Base-by-base conservation (phyloP, 768 basidiomycete species). In the Rhodotorula babjevae region DNA sequence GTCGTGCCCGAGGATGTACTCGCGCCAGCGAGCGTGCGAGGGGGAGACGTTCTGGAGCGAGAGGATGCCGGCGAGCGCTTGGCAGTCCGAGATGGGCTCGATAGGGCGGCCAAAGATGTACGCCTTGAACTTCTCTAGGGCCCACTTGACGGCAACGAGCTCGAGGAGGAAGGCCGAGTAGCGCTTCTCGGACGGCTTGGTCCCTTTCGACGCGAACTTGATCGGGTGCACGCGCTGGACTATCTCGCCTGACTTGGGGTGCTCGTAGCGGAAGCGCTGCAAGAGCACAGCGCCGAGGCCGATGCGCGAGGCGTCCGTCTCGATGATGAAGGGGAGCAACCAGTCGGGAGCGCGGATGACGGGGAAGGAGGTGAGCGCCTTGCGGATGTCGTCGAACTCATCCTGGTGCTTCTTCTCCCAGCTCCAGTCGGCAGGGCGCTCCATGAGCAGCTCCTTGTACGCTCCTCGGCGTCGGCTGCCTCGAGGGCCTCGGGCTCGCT, bases 131-230 rank as follows among this genome's bases (percentile, higher is more conserved):
- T 59, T 59, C 58, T 59, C 58, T 36, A 59, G 33, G 1, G 58
- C 31, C 58, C 58, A 59, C 36, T 59, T 59, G 36, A 59, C 58
- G 23, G 33, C 31, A 36, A 59, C 58, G 36, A 59, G 58, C 58
- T 59, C 58, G 58, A 59, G 58, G 0, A 59, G 58, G 58, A 59
- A 59, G 33, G 58, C 58, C 2, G 58, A 25, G 33, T 59, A 59
- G 58, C 33, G 33, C 36, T 59, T 59, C 58, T 59, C 58, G 33
- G 58, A 11, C 40, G 29, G 15, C 21, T 59, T 59, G 15, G 58
- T 59, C 11, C 19, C 58, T 6, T 33, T 36, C 19, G 58, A 59
- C 8, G 33, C 33, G 58, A 33, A 59, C 29, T 29, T 19, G 36
- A 59, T 42, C 19, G 58, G 58, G 36, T 59, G 58, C 11, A 33